Conservation (phyloP, 441 rosid genomes). For the Erysimum cheiri region DNA sequence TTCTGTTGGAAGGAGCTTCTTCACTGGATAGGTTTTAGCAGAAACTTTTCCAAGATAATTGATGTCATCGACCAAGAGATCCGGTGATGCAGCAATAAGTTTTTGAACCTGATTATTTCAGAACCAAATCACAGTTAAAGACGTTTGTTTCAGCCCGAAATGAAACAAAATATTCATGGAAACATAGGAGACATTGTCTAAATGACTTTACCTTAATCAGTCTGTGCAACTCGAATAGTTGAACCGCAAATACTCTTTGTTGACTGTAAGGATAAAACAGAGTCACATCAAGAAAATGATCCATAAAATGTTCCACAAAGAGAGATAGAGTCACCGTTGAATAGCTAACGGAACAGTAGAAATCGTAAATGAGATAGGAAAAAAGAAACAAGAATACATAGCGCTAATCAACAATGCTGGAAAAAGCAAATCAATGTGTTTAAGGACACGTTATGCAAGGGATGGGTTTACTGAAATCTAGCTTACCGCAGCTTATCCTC, state of each 20-base stretch:
- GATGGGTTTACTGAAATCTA: slow-evolving; percentile 5
- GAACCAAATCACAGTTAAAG: slow-evolving; percentile 30
- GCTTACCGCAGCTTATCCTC: slow-evolving; percentile 25
- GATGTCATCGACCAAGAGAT: slow-evolving; percentile 60
- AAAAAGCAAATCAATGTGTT: not conserved
- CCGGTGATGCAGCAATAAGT: slow-evolving; percentile 77
- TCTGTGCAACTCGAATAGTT: slow-evolving; percentile 89
- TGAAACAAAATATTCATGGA: not conserved
- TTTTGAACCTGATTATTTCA: slow-evolving; percentile 67
- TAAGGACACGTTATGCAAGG: slow-evolving; percentile 2
- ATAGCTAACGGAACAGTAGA: not conserved
- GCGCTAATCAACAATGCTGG: slow-evolving; percentile 6
- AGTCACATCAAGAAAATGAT: slow-evolving; percentile 46
- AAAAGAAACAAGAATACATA: slow-evolving; percentile 26
- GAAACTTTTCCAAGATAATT: slow-evolving; percentile 51
- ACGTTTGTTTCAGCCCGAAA: not conserved
- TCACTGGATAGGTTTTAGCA: slow-evolving; percentile 49
- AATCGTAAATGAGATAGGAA: not conserved
- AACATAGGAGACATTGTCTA: slow-evolving; percentile 14
- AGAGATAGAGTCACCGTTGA: slow-evolving; percentile 16
- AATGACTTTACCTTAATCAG: slow-evolving; percentile 74
- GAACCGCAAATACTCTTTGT: slow-evolving; percentile 85
- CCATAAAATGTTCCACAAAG: not conserved
- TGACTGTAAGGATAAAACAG: slow-evolving; percentile 72
- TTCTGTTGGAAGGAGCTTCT: slow-evolving; percentile 51